A percentile compares a stretch with the other conserved stretches of the same genome.
These are phyloP conservation scores for Clarireedia paspali DNA, from an alignment of 2,329 filamentous ascomycete genomes.

Conservation along the genomic window DNA sequence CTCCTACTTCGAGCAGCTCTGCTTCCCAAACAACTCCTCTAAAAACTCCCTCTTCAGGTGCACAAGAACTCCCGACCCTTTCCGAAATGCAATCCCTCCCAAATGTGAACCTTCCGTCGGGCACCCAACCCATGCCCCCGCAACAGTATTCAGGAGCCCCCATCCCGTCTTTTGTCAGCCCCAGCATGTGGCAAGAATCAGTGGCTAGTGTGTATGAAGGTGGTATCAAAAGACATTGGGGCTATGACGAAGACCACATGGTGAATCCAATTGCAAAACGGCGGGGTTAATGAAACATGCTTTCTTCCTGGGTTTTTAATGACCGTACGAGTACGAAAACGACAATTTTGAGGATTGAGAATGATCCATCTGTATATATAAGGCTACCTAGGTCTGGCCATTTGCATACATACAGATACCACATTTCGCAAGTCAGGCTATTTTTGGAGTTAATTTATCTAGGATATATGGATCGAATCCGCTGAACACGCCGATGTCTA, in stretches of 20 bases:
- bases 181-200: constrained; percentile 67
- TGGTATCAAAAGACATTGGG: constrained; percentile 55
- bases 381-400: no score
- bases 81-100: constrained; percentile 41
- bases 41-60: constrained; percentile 29
- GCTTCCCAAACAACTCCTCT: constrained; percentile 30
- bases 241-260: constrained; percentile 29
- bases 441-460: no score
- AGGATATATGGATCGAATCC: no score
- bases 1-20: constrained; percentile 28
- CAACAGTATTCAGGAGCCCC: constrained; percentile 46
- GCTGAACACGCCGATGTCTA: no score
- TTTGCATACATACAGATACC: no score
- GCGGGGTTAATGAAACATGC: neutral
- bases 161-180: constrained; percentile 55
- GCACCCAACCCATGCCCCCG: constrained; percentile 40
- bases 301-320: neutral
- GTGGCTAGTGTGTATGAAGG: constrained; percentile 63
- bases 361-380: no score
- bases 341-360: neutral
- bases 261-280: constrained; percentile 8
- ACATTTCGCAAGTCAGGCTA: no score
- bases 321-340: neutral
- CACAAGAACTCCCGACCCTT: constrained; percentile 41
- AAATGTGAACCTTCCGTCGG: constrained; percentile 38